Base-by-base conservation (phyloP, 225 moss, liverwort and hornwort species). In the Bryum argenteum region DNA sequence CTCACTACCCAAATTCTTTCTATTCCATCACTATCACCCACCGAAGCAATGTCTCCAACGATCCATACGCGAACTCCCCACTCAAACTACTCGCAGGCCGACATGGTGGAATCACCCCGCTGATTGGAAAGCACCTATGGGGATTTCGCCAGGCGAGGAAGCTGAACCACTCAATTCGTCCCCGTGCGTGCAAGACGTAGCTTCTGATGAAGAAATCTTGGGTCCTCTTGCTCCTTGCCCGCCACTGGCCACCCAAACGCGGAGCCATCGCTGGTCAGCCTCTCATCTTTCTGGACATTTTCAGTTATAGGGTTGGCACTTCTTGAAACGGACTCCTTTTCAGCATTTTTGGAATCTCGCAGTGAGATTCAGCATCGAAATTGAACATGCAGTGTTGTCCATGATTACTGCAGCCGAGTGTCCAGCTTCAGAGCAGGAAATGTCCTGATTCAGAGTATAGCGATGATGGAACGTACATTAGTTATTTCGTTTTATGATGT, bases 131-230 rank as follows among this genome's bases (percentile, higher is more conserved):
- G 33, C 33, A 33, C 33, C 33, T 33, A 33, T 77, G 77, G 70
- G 77, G 70, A 64, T 64, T 11, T 69, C 26, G 61, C 22, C 58
- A 39, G 22, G 53, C 74, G 82, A 70, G 43, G 61, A 50, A 57
- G 70, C 70, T 48, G 48, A 47, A 47, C 45, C 48, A 26, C 5
- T 47, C 64, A 47, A 33, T 33, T 33, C 33, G 33, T 33, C 28
- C 28, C 3, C 33, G 33, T 33, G 33, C 37, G 54, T 12, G 23
- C 18, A 54, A 43, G 26, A 19, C 73, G 18, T 24, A 70, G 76
- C 44, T 21, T 45, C 54, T 63, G 77, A 91, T 91, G 91, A 89
- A 78, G 91, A 89, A 71, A 55, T 22, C 79, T 65, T 77, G 73
- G 64, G 67, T 70, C 61, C 82, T 79, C 42, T 65, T 83, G 67